Evolutionary conservation across 257 asterid genomes (phyloP), one percentile per base, ranked within the genome.

Genomic region (Solanum tarapatanum): DNA sequence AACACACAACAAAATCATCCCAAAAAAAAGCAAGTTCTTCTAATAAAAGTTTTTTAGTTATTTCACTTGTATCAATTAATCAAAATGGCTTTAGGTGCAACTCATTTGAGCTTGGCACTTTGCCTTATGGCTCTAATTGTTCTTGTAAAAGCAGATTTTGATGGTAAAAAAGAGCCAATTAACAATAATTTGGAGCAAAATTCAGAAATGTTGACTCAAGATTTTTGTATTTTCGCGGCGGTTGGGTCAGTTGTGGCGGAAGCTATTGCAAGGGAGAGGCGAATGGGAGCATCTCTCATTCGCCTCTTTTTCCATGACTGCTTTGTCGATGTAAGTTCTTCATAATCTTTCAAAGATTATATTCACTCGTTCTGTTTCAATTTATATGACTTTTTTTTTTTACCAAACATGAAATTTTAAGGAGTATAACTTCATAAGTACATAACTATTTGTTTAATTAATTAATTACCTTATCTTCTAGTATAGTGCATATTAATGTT

Each of bases 241-340:
- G 88, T 86, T 23, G 30, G 66, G 9, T 36, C 79, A 30, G 88
- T 86, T 45, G 88, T 86, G 17, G 17, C 12, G 0, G 84, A 75
- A 33, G 88, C 88, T 23, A 72, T 86, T 12, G 12, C 5, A 0
- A 36, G n/a, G 16, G 88, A 86, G 32, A 43, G 33, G 28, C 83
- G 88, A 23, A 86, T 86, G 88, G 88, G 88, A 12, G 88, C 88
- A 1, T 86, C 84, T 45, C 88, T 86, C 73, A 72, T 86, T 23
- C 88, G 88, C 36, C 88, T 86, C 72, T 86, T 86, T 26, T 86
- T 86, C 70, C 88, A 86, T 4, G 88, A 86, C 19, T 86, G 88
- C 28, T 86, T 86, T 32, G 88, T 86, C 5, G 88, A 86, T 24
- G 88, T 86, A 45, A 19, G 88, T 30, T 28, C 3, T 10, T 83